Evolutionary conservation across 2,329 filamentous ascomycete genomes (phyloP).

Genomic region (Aspergillus sp.): DNA sequence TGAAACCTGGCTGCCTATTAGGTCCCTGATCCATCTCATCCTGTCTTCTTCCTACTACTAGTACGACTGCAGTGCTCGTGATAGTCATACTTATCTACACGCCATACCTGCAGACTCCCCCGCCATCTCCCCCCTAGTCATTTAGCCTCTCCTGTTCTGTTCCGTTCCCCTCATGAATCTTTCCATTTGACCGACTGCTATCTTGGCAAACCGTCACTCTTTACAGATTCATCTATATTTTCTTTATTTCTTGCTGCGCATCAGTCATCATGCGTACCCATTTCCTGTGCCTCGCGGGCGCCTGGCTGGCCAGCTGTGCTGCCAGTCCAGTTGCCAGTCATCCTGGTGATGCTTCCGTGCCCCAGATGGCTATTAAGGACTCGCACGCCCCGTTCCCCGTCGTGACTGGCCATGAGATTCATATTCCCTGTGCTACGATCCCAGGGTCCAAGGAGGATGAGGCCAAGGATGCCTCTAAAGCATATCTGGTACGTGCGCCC

Average conservation of each 20-base stretch:
- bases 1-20: constrained; percentile 1
- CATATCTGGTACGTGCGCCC: background rate
- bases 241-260: no score
- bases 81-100: no score
- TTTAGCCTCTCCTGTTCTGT: no score
- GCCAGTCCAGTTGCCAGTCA: background rate
- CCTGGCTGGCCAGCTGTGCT: constrained; percentile 1
- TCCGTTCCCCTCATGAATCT: no score
- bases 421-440: background rate
- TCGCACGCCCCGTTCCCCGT: background rate
- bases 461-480: background rate
- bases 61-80: no score
- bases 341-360: background rate
- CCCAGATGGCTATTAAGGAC: background rate
- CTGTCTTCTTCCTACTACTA: background rate
- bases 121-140: no score
- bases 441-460: background rate
- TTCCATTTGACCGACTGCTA: no score
- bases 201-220: background rate
- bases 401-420: constrained; percentile 8
- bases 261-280: background rate
- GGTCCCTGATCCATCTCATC: background rate
- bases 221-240: background rate
- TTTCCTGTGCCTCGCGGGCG: background rate
- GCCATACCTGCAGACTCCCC: no score